Base-by-base conservation (phyloP, 257 asterid species). In the Lavandula angustifolia region DNA sequence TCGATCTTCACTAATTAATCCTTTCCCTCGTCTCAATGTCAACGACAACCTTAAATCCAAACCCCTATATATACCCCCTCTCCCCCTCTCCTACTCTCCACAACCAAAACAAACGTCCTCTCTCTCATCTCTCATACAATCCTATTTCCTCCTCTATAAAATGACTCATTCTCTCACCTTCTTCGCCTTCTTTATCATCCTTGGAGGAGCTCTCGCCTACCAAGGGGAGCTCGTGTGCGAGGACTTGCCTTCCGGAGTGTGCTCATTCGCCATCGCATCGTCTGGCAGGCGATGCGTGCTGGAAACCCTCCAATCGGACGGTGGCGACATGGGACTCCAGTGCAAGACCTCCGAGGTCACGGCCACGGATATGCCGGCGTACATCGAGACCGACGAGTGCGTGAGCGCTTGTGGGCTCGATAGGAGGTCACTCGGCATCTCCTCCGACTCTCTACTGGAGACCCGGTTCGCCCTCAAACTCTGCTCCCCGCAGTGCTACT, bases 191-290 rank as follows among this genome's bases (percentile, higher is more conserved):
- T n/a, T n/a, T n/a, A n/a, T n/a, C n/a, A n/a, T n/a, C n/a, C n/a
- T n/a, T n/a, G n/a, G n/a, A n/a, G n/a, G n/a, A n/a, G n/a, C n/a
- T n/a, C n/a, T n/a, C n/a, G n/a, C n/a, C n/a, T n/a, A n/a, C n/a
- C n/a, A n/a, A n/a, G 81, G 75, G 38, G 77, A 74, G 33, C 50
- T 78, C 6, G 60, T 74, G 60, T 78, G 83, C 9, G 80, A 78
- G 67, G 70, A 78, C 18, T 53, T 78, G 46, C 80, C 83, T 0
- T 38, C 60, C 14, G 70, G 58, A 37, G 51, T 78, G 63, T 78
- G 83, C 74, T 70, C 83, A n/a, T 68, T 74, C 73, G 57, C 83
- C 1, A 17, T 78, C 53, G 44, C 83, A 6, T 78, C 83, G 2
- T 66, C 80, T 11, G 83, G 80, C 11, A 74, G 66, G 12, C 74